Evolutionary conservation across 192 early-diverging fungal genomes (phyloP).

Genomic region (Pecoramyces ruminantium): DNA sequence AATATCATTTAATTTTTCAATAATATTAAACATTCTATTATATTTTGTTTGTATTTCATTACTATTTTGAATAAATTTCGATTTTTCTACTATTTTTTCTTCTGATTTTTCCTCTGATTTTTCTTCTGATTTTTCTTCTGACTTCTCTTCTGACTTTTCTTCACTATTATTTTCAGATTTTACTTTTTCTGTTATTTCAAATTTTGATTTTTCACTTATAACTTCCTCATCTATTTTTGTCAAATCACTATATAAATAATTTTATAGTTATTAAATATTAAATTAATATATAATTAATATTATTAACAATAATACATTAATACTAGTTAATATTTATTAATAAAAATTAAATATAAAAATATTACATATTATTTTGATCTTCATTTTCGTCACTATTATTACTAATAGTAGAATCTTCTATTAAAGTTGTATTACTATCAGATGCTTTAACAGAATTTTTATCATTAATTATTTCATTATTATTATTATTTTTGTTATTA

Average conservation of each 20-base stretch:
- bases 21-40: background rate
- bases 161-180: no score
- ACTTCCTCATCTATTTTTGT: background rate
- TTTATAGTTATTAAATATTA: no score
- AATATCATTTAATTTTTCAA: background rate
- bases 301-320: no score
- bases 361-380: background rate
- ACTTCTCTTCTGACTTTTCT: no score
- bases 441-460: background rate
- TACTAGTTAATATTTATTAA: background rate
- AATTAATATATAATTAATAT: no score
- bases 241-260: background rate
- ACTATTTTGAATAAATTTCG: background rate
- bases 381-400: background rate
- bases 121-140: background rate
- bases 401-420: background rate
- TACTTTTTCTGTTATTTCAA: no score
- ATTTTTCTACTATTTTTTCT: background rate
- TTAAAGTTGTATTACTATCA: background rate
- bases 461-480: background rate
- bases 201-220: background rate
- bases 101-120: background rate
- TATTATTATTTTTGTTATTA: background rate
- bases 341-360: background rate
- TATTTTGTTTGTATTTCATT: background rate